Evolutionary conservation across 2,329 filamentous ascomycete species (phyloP).

Genomic region (Hymenoscyphus fructigenus): DNA sequence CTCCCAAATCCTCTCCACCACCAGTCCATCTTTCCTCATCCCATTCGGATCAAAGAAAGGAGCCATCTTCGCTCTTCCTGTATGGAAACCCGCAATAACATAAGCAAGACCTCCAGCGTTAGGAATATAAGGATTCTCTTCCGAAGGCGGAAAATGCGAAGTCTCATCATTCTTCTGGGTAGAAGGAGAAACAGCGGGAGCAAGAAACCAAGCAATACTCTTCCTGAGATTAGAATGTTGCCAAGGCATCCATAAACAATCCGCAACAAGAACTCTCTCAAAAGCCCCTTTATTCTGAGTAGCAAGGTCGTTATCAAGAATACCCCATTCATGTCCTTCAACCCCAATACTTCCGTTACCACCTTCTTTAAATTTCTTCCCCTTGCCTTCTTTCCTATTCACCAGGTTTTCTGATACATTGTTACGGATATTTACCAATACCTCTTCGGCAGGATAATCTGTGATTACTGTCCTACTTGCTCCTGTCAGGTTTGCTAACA

Average conservation of each 20-base stretch:
- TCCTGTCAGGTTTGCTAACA: conserved; percentile 49
- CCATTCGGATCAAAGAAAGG: conserved; percentile 57
- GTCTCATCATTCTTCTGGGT: neutral
- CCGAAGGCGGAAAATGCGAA: neutral
- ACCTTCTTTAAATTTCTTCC: neutral
- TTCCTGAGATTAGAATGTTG: conserved; percentile 65
- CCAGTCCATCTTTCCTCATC: conserved; percentile 51
- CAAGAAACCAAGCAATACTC: conserved; percentile 64
- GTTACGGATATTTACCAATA: conserved; percentile 56
- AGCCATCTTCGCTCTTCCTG: conserved; percentile 64
- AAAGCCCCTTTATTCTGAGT: conserved; percentile 44
- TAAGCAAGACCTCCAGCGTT: conserved; percentile 47
- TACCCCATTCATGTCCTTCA: conserved; percentile 66
- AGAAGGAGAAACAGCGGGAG: neutral
- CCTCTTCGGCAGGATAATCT: conserved; percentile 64
- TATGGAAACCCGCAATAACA: conserved; percentile 72
- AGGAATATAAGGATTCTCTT: neutral
- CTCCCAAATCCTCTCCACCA: conserved; percentile 66
- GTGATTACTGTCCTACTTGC: conserved; percentile 56
- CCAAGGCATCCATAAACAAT: conserved; percentile 74
- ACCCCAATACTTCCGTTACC: conserved; percentile 44
- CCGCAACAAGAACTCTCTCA: conserved; percentile 65
- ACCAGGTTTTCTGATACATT: conserved; percentile 57
- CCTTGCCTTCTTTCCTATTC: conserved; percentile 5
- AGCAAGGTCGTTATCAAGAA: conserved; percentile 33